Percentiles rank a stretch among this genome's conserved stretches.
These are phyloP conservation scores for Curvularia sp. DNA, from an alignment of 2,329 filamentous ascomycete species.

Conservation along the genomic window DNA sequence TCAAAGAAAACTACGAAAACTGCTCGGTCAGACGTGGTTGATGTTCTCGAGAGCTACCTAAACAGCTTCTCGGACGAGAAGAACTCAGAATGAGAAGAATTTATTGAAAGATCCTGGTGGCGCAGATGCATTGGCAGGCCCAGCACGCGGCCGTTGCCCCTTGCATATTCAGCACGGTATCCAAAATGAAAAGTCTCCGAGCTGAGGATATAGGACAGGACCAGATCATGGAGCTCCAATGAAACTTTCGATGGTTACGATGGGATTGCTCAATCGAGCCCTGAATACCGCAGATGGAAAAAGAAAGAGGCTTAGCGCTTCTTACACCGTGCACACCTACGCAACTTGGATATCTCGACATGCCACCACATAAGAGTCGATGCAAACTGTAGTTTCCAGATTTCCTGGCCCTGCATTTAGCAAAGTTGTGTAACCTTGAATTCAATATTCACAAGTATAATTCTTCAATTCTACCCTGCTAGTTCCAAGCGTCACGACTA, in stretches of 20 bases:
- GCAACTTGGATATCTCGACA: background rate
- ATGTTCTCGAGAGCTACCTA: conserved; percentile 35
- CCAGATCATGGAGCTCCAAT: background rate
- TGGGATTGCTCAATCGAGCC: background rate
- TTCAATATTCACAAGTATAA: background rate
- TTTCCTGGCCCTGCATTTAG: background rate
- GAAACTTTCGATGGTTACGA: background rate
- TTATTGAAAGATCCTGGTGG: background rate
- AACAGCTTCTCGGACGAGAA: conserved; percentile 17
- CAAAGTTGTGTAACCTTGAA: background rate
- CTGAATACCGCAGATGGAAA: conserved; percentile 7
- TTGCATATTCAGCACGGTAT: background rate
- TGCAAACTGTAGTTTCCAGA: background rate
- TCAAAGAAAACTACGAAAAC: conserved; percentile 4
- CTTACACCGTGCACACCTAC: background rate
- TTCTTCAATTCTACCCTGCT: background rate
- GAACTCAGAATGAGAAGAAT: background rate
- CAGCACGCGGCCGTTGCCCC: background rate
- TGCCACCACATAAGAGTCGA: background rate
- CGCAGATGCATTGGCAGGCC: background rate
- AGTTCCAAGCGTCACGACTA: background rate
- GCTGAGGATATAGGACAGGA: background rate
- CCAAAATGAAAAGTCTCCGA: background rate
- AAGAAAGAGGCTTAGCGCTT: conserved; percentile 7
- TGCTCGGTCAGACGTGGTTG: conserved; percentile 27